These are phyloP conservation scores for Boletus barrowsii DNA, from an alignment of 768 basidiomycete species.

Conservation along the genomic window DNA sequence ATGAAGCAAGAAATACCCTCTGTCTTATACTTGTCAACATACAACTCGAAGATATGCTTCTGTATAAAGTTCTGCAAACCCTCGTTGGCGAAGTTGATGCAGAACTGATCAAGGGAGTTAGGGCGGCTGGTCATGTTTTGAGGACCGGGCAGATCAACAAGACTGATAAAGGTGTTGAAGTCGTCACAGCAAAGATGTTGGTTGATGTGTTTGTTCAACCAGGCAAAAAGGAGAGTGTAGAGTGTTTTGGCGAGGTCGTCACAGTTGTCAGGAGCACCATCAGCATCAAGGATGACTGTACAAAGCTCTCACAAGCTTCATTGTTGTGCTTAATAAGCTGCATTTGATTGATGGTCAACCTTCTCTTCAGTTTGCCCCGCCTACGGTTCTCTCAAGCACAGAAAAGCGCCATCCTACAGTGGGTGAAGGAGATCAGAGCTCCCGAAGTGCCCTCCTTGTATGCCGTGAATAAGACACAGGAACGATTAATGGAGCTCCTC, in stretches of 20 bases:
- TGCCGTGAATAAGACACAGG: slow-evolving; percentile 18
- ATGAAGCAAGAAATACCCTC: slow-evolving; percentile 75
- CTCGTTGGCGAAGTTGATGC: slow-evolving; percentile 95
- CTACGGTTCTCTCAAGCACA: slow-evolving; percentile 31
- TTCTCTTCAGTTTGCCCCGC: slow-evolving; percentile 32
- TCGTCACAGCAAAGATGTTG: slow-evolving; percentile 93
- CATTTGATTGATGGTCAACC: too few species aligned
- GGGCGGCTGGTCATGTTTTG: slow-evolving; percentile 85
- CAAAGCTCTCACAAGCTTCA: too few species aligned
- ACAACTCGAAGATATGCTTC: slow-evolving; percentile 59
- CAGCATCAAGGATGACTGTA: too few species aligned
- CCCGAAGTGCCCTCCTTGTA: slow-evolving; percentile 27
- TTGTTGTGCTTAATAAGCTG: too few species aligned
- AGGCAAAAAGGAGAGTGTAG: slow-evolving; percentile 89
- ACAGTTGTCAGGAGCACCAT: slow-evolving; percentile 51
- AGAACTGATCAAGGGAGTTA: slow-evolving; percentile 95
- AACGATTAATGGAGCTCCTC: slow-evolving; percentile 14
- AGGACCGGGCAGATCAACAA: slow-evolving; percentile 91
- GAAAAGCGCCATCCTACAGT: slow-evolving; percentile 26
- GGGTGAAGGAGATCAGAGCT: slow-evolving; percentile 30
- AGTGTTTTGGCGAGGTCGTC: slow-evolving; percentile 93
- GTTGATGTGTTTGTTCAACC: slow-evolving; percentile 96
- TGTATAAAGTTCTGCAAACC: slow-evolving; percentile 83
- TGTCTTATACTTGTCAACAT: slow-evolving; percentile 76
- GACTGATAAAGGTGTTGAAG: slow-evolving; percentile 86